Conservation (phyloP, 2,329 filamentous ascomycete genomes). For the Botrytis byssoidea region DNA sequence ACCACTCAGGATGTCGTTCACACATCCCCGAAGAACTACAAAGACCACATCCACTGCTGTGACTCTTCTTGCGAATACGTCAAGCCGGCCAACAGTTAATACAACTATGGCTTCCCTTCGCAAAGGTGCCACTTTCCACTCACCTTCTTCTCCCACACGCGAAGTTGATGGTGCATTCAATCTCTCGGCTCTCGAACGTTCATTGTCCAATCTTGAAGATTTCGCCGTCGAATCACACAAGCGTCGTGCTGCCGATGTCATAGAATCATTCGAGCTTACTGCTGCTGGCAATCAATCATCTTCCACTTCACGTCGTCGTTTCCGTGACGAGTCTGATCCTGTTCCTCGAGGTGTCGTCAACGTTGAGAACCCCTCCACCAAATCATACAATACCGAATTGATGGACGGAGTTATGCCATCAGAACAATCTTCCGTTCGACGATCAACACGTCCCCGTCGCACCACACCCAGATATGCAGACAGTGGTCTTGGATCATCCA, state of each 20-base stretch:
- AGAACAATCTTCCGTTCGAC: slow-evolving; percentile 46
- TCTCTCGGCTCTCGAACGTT: slow-evolving; percentile 54
- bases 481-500: slow-evolving; percentile 82
- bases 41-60: slow-evolving; percentile 43
- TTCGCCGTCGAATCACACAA: slow-evolving; percentile 63
- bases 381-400: slow-evolving; percentile 33
- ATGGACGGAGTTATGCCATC: slow-evolving; percentile 46
- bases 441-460: slow-evolving; percentile 54
- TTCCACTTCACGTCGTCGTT: slow-evolving; percentile 41
- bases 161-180: slow-evolving; percentile 31
- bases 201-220: slow-evolving; percentile 69
- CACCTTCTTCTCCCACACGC: slow-evolving; percentile 40
- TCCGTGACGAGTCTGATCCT: slow-evolving; percentile 57
- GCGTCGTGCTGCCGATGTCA: slow-evolving; percentile 66
- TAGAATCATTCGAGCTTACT: slow-evolving; percentile 63
- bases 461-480: slow-evolving; percentile 69
- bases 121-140: slow-evolving; percentile 67
- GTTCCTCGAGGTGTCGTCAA: slow-evolving; percentile 59
- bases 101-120: slow-evolving; percentile 56
- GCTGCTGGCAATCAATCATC: slow-evolving; percentile 44
- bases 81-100: slow-evolving; percentile 49
- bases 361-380: slow-evolving; percentile 47
- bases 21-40: slow-evolving; percentile 40
- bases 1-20: slow-evolving; percentile 39
- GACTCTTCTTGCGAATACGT: slow-evolving; percentile 46